Evolutionary conservation across 345 rosid species (phyloP).

Genomic region (Sonneratia alba): DNA sequence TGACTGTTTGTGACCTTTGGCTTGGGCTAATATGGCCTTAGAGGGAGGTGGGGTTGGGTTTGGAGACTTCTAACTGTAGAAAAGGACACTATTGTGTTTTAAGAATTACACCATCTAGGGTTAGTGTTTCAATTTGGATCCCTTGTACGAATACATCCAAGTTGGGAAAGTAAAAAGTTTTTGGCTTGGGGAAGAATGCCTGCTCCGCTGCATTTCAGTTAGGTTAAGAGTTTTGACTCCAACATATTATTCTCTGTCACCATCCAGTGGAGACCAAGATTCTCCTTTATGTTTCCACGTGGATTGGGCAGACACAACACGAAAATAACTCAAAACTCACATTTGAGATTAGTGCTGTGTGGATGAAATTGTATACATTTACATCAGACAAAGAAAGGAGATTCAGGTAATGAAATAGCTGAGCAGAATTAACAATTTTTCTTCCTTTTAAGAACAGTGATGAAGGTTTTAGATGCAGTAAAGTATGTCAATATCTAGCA

Average conservation of each 20-base stretch:
- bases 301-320: background rate
- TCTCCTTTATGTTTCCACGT: background rate
- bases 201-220: background rate
- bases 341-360: background rate
- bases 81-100: background rate
- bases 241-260: background rate
- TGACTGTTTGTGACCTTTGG: conserved; percentile 1
- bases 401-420: no score
- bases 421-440: background rate
- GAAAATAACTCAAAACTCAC: background rate
- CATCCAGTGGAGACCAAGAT: background rate
- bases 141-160: background rate
- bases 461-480: conserved; percentile 3
- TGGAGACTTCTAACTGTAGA: background rate
- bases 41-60: background rate
- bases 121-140: background rate
- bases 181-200: conserved; percentile 6
- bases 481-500: conserved; percentile 13
- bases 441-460: conserved; percentile 3
- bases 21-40: background rate
- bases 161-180: conserved; percentile 13
- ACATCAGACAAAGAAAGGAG: background rate
- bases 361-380: no score
- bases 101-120: background rate
- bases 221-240: background rate